Evolutionary conservation across 306 rosid species (phyloP).

Genomic region (Styphnolobium japonicum): DNA sequence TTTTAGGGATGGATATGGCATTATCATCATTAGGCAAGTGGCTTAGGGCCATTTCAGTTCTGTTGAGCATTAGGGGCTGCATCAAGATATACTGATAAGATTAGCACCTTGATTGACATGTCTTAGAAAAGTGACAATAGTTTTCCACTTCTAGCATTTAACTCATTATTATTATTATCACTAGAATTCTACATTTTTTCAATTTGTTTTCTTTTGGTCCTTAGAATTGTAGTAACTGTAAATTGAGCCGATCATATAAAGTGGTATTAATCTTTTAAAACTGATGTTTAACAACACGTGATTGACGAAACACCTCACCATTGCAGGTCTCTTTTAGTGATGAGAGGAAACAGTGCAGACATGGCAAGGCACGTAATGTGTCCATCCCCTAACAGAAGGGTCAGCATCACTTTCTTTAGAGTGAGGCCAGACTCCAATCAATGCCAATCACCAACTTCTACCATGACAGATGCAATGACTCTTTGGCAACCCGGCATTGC

Average conservation of each 20-base stretch:
- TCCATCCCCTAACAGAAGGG: slow-evolving; percentile 63
- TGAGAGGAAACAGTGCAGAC: slow-evolving; percentile 89
- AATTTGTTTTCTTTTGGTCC: neutral
- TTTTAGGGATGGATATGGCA: neutral
- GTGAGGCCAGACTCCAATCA: slow-evolving; percentile 55
- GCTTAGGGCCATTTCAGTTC: neutral
- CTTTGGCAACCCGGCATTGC: slow-evolving; percentile 61
- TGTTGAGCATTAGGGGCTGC: neutral
- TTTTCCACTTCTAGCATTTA: slow-evolving; percentile 1
- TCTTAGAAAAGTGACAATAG: neutral
- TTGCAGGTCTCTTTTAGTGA: slow-evolving; percentile 76
- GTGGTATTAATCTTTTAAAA: too few species aligned
- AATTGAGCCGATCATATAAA: too few species aligned
- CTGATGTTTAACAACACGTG: neutral
- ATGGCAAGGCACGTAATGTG: slow-evolving; percentile 82
- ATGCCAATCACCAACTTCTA: slow-evolving; percentile 51
- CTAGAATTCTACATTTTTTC: neutral
- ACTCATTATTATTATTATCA: neutral
- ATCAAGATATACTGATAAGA: neutral
- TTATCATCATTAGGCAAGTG: neutral
- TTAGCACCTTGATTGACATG: neutral
- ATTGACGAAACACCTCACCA: slow-evolving; percentile 2
- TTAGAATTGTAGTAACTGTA: neutral
- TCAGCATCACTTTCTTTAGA: slow-evolving; percentile 68
- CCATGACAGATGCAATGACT: slow-evolving; percentile 46